phyloP scores from a whole-genome alignment of 73 alveolate species.

The Paramecium bursaria region DNA sequence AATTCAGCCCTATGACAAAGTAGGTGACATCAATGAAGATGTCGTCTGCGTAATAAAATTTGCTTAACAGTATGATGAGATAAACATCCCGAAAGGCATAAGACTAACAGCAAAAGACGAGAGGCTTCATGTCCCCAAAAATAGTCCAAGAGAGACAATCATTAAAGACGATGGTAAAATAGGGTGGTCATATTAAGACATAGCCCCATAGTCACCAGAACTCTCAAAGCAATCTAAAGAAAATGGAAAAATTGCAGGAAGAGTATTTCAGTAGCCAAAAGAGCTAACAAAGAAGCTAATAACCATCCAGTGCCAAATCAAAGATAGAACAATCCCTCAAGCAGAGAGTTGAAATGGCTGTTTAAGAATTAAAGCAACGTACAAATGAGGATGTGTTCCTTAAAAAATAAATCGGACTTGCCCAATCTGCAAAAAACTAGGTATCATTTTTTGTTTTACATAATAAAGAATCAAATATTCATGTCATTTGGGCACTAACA shows the following conservation, averaged over 20 bases:
- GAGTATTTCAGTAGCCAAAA: slow-evolving; percentile 2
- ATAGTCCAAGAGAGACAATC: slow-evolving; percentile 18
- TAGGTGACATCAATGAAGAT: slow-evolving; percentile 25
- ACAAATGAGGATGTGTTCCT: background rate
- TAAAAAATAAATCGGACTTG: background rate
- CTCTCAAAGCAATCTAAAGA: slow-evolving; percentile 19
- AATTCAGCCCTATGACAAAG: background rate
- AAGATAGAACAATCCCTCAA: slow-evolving; percentile 13
- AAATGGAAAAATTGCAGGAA: slow-evolving; percentile 1
- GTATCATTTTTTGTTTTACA: background rate
- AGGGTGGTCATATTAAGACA: slow-evolving; percentile 42
- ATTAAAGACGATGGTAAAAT: background rate
- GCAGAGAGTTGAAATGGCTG: background rate
- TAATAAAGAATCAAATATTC: background rate
- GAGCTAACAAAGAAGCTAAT: background rate
- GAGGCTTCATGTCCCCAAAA: slow-evolving; percentile 49
- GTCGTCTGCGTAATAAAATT: slow-evolving; percentile 6
- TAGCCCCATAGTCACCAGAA: slow-evolving; percentile 57
- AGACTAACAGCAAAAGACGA: slow-evolving; percentile 2
- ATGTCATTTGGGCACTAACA: slow-evolving; percentile 3
- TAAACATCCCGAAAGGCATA: slow-evolving; percentile 19
- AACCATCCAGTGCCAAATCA: slow-evolving; percentile 49
- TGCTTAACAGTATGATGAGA: slow-evolving; percentile 46
- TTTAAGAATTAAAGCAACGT: slow-evolving; percentile 11
- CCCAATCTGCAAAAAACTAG: slow-evolving; percentile 4